Evolutionary conservation across 1,284 basidiomycete species (phyloP).

Genomic region (Papiliotrema nemorosa): DNA sequence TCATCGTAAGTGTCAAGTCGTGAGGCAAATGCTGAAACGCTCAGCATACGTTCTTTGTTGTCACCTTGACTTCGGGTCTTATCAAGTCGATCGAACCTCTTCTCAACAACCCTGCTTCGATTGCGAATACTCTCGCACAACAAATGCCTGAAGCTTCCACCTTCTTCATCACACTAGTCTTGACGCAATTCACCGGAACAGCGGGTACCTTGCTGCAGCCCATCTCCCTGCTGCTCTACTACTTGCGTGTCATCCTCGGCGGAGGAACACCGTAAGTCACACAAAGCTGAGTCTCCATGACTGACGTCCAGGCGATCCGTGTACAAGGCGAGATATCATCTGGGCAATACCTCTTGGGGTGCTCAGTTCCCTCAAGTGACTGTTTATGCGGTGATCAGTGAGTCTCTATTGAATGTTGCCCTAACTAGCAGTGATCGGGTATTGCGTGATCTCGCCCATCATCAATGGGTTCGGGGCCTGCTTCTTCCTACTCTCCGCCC

Average conservation of each 20-base stretch:
- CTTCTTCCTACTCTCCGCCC: slow-evolving; percentile 80
- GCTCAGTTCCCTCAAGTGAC: slow-evolving; percentile 70
- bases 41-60: slow-evolving; percentile 62
- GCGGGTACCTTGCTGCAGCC: slow-evolving; percentile 58
- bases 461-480: slow-evolving; percentile 84
- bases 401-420: slow-evolving; percentile 46
- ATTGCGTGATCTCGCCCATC: slow-evolving; percentile 88
- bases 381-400: slow-evolving; percentile 72
- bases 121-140: slow-evolving; percentile 55
- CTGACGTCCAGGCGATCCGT: slow-evolving; percentile 49
- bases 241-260: slow-evolving; percentile 58
- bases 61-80: slow-evolving; percentile 65
- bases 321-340: slow-evolving; percentile 48
- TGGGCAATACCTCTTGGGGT: slow-evolving; percentile 61
- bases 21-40: neutral
- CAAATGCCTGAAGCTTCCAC: slow-evolving; percentile 68
- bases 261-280: slow-evolving; percentile 47
- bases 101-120: slow-evolving; percentile 56
- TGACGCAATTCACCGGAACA: slow-evolving; percentile 51
- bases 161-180: slow-evolving; percentile 74
- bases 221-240: slow-evolving; percentile 61
- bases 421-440: slow-evolving; percentile 60
- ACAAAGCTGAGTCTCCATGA: neutral
- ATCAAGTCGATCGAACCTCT: slow-evolving; percentile 52
- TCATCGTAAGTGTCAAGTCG: slow-evolving; percentile 55